These are phyloP conservation scores for Chlorencoelia australis DNA, from an alignment of 2,329 filamentous ascomycete genomes.

Conservation along the genomic window DNA sequence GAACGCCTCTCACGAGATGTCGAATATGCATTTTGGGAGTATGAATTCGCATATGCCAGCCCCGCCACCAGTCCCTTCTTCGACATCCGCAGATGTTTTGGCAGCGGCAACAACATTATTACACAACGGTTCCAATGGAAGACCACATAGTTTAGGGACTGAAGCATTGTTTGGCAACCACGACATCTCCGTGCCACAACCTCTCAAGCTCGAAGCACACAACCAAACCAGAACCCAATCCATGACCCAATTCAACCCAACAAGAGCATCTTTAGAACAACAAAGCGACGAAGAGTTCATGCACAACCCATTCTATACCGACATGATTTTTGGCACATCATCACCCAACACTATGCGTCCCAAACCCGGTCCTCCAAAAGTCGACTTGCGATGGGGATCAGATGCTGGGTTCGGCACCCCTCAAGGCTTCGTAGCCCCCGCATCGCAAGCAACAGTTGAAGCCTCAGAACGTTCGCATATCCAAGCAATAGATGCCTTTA, in stretches of 20 bases:
- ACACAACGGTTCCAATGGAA: conserved; percentile 31
- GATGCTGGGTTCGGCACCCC: conserved; percentile 51
- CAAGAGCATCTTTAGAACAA: conserved; percentile 9
- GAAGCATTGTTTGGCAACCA: conserved; percentile 15
- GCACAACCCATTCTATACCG: conserved; percentile 17
- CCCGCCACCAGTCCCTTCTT: conserved; percentile 11
- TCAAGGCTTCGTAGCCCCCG: conserved; percentile 48
- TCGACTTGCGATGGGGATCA: conserved; percentile 53
- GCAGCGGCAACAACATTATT: conserved; percentile 47
- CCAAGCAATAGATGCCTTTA: conserved; percentile 46
- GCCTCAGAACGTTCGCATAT: conserved; percentile 45
- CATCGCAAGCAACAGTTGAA: conserved; percentile 47
- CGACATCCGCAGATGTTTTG: conserved; percentile 43
- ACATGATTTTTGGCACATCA: conserved; percentile 22
- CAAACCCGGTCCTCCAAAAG: conserved; percentile 24
- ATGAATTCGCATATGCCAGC: conserved; percentile 14
- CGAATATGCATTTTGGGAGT: conserved; percentile 13
- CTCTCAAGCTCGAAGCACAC: conserved; percentile 10
- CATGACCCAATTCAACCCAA: conserved; percentile 15
- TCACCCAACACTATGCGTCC: conserved; percentile 7
- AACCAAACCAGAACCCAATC: conserved; percentile 18
- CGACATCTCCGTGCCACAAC: conserved; percentile 6
- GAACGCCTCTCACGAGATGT: conserved; percentile 10
- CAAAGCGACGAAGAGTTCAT: conserved; percentile 13
- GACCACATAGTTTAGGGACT: conserved; percentile 23